Percentiles rank a stretch among this genome's conserved stretches.
These are phyloP conservation scores for Taiozyma sp. DNA, from an alignment of 1,139 yeast species.

Conservation along the genomic window DNA sequence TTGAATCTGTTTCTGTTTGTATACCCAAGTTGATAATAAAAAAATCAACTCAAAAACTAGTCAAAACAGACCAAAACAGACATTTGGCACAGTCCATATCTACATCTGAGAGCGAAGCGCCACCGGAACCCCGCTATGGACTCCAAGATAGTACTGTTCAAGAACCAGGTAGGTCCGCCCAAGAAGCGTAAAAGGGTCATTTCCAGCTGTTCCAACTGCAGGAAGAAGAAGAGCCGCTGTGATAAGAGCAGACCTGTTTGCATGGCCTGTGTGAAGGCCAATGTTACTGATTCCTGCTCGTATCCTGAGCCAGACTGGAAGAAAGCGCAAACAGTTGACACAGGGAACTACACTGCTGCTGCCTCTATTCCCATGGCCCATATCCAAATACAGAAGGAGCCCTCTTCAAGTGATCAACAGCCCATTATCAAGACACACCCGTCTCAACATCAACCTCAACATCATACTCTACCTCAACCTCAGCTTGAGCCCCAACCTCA, in stretches of 20 bases:
- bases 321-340: conserved; percentile 4
- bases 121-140: neutral
- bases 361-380: conserved; percentile 21
- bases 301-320: conserved; percentile 25
- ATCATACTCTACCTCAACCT: neutral
- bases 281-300: conserved; percentile 15
- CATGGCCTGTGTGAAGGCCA: conserved; percentile 24
- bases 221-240: conserved; percentile 36
- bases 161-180: conserved; percentile 13
- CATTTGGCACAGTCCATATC: neutral
- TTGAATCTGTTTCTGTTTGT: too few relatives aligned
- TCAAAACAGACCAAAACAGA: neutral
- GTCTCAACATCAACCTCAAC: neutral
- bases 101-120: neutral
- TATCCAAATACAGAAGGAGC: conserved; percentile 4
- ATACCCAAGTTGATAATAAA: too few relatives aligned
- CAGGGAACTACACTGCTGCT: conserved; percentile 14
- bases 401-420: neutral
- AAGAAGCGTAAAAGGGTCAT: conserved; percentile 26
- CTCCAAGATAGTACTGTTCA: neutral
- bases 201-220: conserved; percentile 37
- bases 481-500: neutral
- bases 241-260: conserved; percentile 27
- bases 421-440: neutral
- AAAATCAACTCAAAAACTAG: too few relatives aligned